Base-by-base conservation (phyloP, 331 rosid species). In the Rhamnella rubrinervis region DNA sequence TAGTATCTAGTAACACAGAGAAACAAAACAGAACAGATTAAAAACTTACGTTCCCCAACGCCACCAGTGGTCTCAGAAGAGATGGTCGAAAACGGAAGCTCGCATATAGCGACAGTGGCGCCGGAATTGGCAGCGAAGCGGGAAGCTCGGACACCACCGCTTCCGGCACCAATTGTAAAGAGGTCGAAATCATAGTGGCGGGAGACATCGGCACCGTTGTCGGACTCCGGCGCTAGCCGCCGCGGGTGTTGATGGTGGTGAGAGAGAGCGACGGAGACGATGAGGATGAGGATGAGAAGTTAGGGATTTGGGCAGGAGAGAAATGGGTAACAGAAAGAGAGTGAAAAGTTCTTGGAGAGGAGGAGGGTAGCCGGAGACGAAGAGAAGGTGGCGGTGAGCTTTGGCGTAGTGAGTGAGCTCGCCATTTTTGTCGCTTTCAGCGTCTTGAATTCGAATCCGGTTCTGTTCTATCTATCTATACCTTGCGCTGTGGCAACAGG, bases 91-190 rank as follows among this genome's bases (percentile, higher is more conserved):
- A 91, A 95, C 8, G 99, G 99, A 10, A 95, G 99, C 85, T 95
- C 99, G 44, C 97, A 95, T 68, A 95, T 59, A 37, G 99, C 99
- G 9, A 86, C 92, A 0, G 82, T 64, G 74, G 96, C 93, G 4
- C 99, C 99, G 20, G 55, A 80, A 63, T 68, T 91, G 71, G 96
- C 71, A 7, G 96, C 92, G 28, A 87, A 83, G 61, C 97, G 96
- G 55, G 99, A 79, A 37, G 97, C 93, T 4, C 99, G 88, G 76
- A 95, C 96, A n/a, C 99, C 99, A 6, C 97, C 99, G 61, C 97
- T 95, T 7, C 97, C 97, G 2, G 99, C 99, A 20, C 99, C 99
- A 65, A 95, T 83, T 39, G 99, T 91, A 83, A 95, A 91, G 59
- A 95, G 96, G 77, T 95, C 99, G 62, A 89, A 91, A 78, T 95